Conservation (phyloP, 2,329 filamentous ascomycete genomes). For the Xylariaceae sp. region DNA sequence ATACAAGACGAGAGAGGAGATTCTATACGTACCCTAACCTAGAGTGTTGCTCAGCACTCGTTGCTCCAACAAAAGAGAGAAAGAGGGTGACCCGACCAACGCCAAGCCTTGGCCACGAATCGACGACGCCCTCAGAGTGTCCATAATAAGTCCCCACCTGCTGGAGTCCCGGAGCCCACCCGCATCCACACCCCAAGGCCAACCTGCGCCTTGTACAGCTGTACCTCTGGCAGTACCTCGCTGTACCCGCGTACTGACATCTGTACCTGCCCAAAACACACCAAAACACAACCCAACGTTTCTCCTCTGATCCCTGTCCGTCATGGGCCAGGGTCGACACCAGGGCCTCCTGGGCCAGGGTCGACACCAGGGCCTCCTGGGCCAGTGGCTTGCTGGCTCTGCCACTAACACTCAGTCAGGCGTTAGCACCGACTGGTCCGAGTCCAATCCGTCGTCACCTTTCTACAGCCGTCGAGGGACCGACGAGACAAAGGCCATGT, state of each 20-base stretch:
- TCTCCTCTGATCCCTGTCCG: conserved; percentile 17
- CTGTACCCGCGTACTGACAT: too few relatives aligned
- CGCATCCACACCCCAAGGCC: too few relatives aligned
- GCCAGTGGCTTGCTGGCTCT: conserved; percentile 26
- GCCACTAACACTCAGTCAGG: conserved; percentile 17
- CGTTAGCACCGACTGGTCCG: conserved; percentile 13
- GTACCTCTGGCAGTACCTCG: too few relatives aligned
- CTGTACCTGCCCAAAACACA: conserved; percentile 11
- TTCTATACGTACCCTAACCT: neutral
- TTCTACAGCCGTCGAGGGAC: conserved; percentile 15
- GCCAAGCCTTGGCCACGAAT: conserved; percentile 15
- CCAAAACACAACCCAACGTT: neutral
- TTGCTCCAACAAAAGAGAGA: conserved; percentile 4
- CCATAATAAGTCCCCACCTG: conserved; percentile 2
- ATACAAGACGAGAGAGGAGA: too few relatives aligned
- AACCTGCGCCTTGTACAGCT: too few relatives aligned
- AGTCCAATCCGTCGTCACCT: conserved; percentile 12
- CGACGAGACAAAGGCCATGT: conserved; percentile 13
- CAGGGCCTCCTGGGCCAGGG: conserved; percentile 22
- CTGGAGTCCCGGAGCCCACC: neutral
- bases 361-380: conserved; percentile 24
- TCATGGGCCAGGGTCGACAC: conserved; percentile 27
- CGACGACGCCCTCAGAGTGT: conserved; percentile 6
- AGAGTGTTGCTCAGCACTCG: conserved; percentile 2
- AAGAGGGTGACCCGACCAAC: too few relatives aligned